Percentiles rank a stretch among this genome's conserved stretches.
Conservation (phyloP, 2,329 filamentous ascomycete species). For the Aplosporella prunicola region DNA sequence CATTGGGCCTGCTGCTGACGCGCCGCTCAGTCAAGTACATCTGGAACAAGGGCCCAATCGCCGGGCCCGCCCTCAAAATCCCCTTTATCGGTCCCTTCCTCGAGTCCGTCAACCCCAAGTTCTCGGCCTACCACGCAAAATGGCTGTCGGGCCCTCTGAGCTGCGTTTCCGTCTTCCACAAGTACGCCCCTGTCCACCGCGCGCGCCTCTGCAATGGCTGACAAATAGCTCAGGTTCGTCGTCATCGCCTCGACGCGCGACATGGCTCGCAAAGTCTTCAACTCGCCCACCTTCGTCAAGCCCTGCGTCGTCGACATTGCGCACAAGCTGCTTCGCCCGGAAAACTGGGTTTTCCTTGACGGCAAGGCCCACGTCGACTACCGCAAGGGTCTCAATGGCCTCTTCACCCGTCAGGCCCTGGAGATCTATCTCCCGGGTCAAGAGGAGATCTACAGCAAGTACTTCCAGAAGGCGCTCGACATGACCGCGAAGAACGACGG, state of each 20-base stretch:
- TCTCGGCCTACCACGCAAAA: conserved; percentile 82
- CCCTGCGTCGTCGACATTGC: conserved; percentile 93
- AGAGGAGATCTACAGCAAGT: conserved; percentile 81
- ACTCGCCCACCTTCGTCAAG: conserved; percentile 84
- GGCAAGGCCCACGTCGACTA: conserved; percentile 93
- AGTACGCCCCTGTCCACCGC: conserved; percentile 45
- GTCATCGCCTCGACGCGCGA: conserved; percentile 93
- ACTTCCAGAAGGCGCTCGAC: conserved; percentile 70
- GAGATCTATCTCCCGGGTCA: conserved; percentile 83
- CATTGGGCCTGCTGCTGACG: conserved; percentile 13
- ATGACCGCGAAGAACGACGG: conserved; percentile 61
- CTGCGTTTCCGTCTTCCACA: conserved; percentile 98
- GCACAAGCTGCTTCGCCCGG: conserved; percentile 80
- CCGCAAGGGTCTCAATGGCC: conserved; percentile 87
- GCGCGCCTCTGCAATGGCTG: background rate
- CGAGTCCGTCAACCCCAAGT: conserved; percentile 83
- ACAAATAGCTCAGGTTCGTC: conserved; percentile 62
- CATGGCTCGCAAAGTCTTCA: conserved; percentile 94
- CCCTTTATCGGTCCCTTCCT: conserved; percentile 79
- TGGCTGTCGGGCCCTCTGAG: conserved; percentile 86
- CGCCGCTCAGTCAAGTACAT: conserved; percentile 36
- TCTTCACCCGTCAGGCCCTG: conserved; percentile 87
- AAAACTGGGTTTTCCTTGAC: conserved; percentile 97
- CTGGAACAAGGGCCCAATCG: conserved; percentile 37
- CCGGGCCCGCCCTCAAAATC: conserved; percentile 38